Percentiles rank a stretch among this genome's conserved stretches.
These are phyloP conservation scores for Saccharomycopsis hybrid DNA, from an alignment of 1,139 yeast genomes.

Conservation along the genomic window DNA sequence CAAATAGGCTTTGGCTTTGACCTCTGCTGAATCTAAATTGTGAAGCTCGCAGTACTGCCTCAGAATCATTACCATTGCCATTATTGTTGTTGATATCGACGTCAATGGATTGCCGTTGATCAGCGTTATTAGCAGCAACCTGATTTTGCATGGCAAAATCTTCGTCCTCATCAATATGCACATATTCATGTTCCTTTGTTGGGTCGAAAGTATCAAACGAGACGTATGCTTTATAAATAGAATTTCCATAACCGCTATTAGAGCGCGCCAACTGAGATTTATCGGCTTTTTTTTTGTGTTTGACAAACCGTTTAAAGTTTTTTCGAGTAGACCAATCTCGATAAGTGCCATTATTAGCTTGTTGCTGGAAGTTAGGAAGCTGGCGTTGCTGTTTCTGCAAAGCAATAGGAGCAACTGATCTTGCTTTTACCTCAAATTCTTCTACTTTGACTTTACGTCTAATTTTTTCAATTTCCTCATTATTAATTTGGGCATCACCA, in stretches of 20 bases:
- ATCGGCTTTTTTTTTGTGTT: background rate
- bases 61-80: background rate
- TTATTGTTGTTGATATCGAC: background rate
- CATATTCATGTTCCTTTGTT: background rate
- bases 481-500: background rate
- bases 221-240: constrained; percentile 4
- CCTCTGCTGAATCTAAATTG: background rate
- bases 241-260: background rate
- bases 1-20: background rate
- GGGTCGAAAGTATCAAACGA: constrained; percentile 9
- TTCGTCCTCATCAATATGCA: constrained; percentile 4
- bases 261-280: background rate
- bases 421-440: constrained; percentile 4
- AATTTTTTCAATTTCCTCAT: constrained; percentile 10
- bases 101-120: background rate
- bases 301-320: constrained; percentile 17
- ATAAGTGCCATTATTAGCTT: background rate
- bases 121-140: background rate
- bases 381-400: background rate
- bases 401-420: no score
- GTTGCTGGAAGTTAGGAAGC: background rate
- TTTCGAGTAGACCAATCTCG: constrained; percentile 8
- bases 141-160: background rate
- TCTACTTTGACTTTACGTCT: constrained; percentile 7
- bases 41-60: background rate